phyloP scores from a whole-genome alignment of 306 rosid genomes.

The Pyrus betulifolia region DNA sequence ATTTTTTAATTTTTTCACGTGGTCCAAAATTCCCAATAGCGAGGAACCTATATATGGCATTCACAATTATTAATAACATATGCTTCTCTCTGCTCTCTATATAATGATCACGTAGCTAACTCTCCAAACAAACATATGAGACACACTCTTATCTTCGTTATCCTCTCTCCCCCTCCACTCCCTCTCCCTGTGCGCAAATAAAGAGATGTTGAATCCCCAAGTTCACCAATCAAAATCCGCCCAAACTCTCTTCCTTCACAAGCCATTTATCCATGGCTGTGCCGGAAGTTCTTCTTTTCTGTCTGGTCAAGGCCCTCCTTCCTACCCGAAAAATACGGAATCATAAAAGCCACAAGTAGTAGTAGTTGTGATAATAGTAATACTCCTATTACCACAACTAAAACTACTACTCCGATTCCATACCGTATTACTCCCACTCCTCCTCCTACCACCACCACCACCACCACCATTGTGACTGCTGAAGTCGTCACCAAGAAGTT shows the following conservation, averaged over 20 bases:
- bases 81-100: background rate
- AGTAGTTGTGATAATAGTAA: background rate
- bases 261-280: conserved; percentile 19
- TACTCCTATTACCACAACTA: background rate
- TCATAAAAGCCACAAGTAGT: conserved; percentile 11
- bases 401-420: background rate
- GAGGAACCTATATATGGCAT: background rate
- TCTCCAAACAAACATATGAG: background rate
- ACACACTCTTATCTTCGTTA: background rate
- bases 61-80: background rate
- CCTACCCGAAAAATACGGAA: background rate
- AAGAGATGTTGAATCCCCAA: conserved; percentile 28
- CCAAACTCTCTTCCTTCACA: conserved; percentile 11
- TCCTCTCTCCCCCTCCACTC: background rate
- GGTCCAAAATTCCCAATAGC: background rate
- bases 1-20: background rate
- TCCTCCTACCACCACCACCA: background rate
- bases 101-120: background rate
- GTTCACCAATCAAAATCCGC: background rate
- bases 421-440: background rate
- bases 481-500: background rate
- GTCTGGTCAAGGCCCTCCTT: conserved; percentile 15
- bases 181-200: background rate
- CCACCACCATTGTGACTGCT: background rate
- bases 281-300: conserved; percentile 8